Conservation (phyloP, 106 monocot genomes). For the Allium fistulosum region DNA sequence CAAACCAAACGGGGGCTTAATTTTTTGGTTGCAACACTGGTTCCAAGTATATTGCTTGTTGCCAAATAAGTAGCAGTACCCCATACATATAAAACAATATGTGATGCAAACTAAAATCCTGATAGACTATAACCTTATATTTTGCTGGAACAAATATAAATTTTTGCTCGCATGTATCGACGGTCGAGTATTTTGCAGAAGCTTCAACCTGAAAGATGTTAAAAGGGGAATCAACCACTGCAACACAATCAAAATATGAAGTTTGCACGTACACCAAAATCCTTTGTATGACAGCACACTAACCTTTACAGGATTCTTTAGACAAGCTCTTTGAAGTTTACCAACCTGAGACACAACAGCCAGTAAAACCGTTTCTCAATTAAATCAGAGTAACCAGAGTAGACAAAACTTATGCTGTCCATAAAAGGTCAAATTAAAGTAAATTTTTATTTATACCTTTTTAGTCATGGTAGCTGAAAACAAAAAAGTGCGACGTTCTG, state of each 20-base stretch:
- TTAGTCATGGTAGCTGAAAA: conserved; percentile 99
- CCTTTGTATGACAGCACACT: not conserved
- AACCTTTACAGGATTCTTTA: conserved; percentile 97
- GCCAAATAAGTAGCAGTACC: too few relatives aligned
- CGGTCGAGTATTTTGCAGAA: conserved; percentile 85
- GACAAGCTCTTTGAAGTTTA: conserved; percentile 89
- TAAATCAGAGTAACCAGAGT: not conserved
- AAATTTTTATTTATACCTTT: conserved; percentile 42
- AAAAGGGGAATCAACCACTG: too few relatives aligned
- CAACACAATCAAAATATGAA: too few relatives aligned
- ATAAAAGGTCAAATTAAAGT: not conserved
- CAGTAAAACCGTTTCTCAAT: not conserved
- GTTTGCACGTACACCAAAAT: too few relatives aligned
- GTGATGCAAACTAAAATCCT: too few relatives aligned
- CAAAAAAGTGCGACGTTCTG: conserved; percentile 76
- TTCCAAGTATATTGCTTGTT: too few relatives aligned
- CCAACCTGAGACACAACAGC: conserved; percentile 43
- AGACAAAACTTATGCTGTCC: not conserved
- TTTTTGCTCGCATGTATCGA: conserved; percentile 85
- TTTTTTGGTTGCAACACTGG: too few relatives aligned
- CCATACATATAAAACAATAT: too few relatives aligned
- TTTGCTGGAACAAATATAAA: conserved; percentile 75
- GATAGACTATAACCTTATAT: conserved; percentile 38
- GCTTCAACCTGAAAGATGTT: conserved; percentile 62
- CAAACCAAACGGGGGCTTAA: too few relatives aligned